Percentiles rank a stretch among this genome's conserved stretches.
Evolutionary conservation across 345 rosid genomes (phyloP).

Genomic region (Bruguiera sexangula): DNA sequence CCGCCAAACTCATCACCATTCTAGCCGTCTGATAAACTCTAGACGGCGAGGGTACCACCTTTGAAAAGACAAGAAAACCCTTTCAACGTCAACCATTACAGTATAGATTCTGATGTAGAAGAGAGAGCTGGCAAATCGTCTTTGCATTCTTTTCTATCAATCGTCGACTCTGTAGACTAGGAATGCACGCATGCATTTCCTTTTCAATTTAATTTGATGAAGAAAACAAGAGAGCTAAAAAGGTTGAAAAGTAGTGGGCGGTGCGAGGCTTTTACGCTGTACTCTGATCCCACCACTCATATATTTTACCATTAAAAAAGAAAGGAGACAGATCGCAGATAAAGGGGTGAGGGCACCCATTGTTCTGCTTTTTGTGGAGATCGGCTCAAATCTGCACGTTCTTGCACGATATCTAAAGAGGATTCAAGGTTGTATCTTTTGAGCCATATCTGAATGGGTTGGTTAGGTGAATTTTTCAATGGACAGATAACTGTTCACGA

Average conservation of each 20-base stretch:
- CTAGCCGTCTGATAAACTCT: no score
- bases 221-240: not conserved
- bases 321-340: not conserved
- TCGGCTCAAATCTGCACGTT: slow-evolving; percentile 3
- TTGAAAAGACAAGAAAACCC: no score
- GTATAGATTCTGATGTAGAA: no score
- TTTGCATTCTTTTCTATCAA: no score
- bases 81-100: no score
- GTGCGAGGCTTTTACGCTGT: slow-evolving; percentile 64
- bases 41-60: no score
- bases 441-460: slow-evolving; percentile 44
- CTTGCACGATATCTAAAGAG: slow-evolving; percentile 45
- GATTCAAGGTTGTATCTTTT: slow-evolving; percentile 23
- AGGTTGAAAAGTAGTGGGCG: slow-evolving; percentile 21
- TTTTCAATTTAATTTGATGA: no score
- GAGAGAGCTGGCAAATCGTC: no score
- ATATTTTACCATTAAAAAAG: slow-evolving; percentile 4
- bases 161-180: no score
- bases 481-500: slow-evolving; percentile 69
- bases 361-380: slow-evolving; percentile 12
- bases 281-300: slow-evolving; percentile 29
- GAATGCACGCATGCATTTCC: no score
- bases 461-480: slow-evolving; percentile 53
- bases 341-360: slow-evolving; percentile 10
- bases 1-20: no score